phyloP scores from a whole-genome alignment of 352 stramenopile species.

The Globisporangium splendens region DNA sequence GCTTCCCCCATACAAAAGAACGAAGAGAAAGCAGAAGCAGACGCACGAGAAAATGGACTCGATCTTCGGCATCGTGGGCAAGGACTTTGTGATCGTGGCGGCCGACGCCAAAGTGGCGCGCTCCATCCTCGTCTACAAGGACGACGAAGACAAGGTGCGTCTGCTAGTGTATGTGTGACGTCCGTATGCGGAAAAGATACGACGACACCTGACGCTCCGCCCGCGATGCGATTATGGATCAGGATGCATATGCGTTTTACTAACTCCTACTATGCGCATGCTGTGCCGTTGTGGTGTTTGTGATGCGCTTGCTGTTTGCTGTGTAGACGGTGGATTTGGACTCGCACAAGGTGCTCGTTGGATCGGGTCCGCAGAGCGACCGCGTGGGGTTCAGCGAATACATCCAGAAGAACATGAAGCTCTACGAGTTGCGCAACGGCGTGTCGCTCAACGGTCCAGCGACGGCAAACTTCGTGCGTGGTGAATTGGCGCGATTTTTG shows the following conservation, averaged over 20 bases:
- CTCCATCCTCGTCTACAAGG: constrained; percentile 92
- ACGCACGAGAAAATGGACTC: constrained; percentile 59
- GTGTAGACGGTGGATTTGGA: constrained; percentile 64
- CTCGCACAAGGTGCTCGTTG: constrained; percentile 79
- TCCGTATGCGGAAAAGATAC: not conserved
- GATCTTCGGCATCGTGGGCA: constrained; percentile 87
- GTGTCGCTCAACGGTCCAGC: constrained; percentile 77
- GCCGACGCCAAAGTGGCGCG: constrained; percentile 88
- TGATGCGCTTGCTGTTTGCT: not conserved
- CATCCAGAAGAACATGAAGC: constrained; percentile 91
- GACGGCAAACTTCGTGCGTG: constrained; percentile 83
- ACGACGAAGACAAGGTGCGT: constrained; percentile 90
- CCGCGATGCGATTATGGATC: too few relatives aligned
- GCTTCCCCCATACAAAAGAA: constrained; percentile 1
- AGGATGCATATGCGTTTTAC: too few relatives aligned
- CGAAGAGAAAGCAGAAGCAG: constrained; percentile 13
- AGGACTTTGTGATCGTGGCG: constrained; percentile 90
- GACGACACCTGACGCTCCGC: not conserved
- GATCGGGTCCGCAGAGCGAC: constrained; percentile 72
- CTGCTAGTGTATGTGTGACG: not conserved
- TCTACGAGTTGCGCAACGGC: constrained; percentile 87
- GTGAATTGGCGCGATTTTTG: constrained; percentile 75
- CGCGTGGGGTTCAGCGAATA: constrained; percentile 85
- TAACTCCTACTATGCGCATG: not conserved
- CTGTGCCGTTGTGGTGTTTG: not conserved